Conservation (phyloP, 2,329 filamentous ascomycete species). For the Fusarium zealandicum region DNA sequence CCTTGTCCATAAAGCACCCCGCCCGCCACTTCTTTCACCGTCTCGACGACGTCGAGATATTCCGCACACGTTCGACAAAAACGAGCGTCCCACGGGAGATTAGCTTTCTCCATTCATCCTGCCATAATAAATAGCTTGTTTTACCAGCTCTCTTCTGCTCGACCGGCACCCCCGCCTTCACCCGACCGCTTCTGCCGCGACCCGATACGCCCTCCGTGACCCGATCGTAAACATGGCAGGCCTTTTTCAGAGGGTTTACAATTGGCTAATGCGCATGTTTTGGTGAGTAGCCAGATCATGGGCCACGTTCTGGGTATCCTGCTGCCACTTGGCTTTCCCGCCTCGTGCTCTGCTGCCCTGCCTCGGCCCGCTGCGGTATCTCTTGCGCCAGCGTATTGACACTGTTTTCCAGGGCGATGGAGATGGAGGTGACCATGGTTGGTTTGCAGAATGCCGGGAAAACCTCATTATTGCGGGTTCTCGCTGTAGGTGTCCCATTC, state of each 20-base stretch:
- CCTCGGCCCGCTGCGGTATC: conserved; percentile 18
- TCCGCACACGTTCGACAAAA: conserved; percentile 16
- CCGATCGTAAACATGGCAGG: conserved; percentile 72
- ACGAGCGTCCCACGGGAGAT: conserved; percentile 13
- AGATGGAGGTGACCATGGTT: conserved; percentile 99
- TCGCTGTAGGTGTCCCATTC: conserved; percentile 76
- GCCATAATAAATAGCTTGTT: conserved; percentile 22
- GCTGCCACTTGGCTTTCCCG: conserved; percentile 6
- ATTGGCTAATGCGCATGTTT: conserved; percentile 97
- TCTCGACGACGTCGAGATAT: conserved; percentile 30
- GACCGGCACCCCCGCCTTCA: conserved; percentile 38
- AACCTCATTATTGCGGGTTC: conserved; percentile 89
- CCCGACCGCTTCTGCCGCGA: conserved; percentile 36
- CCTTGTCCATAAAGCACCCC: conserved; percentile 40
- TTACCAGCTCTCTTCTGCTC: conserved; percentile 20
- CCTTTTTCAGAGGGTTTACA: conserved; percentile 93
- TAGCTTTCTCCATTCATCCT: conserved; percentile 8
- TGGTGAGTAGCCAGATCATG: conserved; percentile 69
- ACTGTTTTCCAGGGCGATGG: conserved; percentile 76
- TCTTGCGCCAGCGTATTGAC: conserved; percentile 38
- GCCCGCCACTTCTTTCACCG: conserved; percentile 36
- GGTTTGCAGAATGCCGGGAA: conserved; percentile 98
- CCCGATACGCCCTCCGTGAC: conserved; percentile 32
- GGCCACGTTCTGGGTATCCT: conserved; percentile 14
- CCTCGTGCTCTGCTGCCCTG: conserved; percentile 12